These are phyloP conservation scores for Phanerochaete carnosa DNA, from an alignment of 768 basidiomycete genomes.

Conservation along the genomic window DNA sequence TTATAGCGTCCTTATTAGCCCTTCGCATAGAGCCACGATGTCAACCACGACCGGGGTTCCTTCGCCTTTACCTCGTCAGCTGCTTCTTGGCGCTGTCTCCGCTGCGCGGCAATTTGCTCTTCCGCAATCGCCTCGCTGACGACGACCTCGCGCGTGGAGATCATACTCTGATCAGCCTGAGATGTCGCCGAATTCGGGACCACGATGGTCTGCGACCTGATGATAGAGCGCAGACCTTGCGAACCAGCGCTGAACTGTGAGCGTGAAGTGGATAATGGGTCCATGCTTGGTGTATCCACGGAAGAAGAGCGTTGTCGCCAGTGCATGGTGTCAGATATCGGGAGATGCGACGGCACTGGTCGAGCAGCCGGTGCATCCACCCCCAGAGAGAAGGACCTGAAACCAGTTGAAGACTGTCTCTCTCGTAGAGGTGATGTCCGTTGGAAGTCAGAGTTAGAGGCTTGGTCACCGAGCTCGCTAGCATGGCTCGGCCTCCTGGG, in stretches of 20 bases:
- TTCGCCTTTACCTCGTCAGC: slow-evolving; percentile 44
- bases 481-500: slow-evolving; percentile 34
- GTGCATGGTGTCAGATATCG: slow-evolving; percentile 7
- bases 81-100: slow-evolving; percentile 53
- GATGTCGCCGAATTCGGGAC: slow-evolving; percentile 2
- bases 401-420: not conserved
- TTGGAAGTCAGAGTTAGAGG: not conserved
- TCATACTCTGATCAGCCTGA: slow-evolving; percentile 24
- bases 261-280: not conserved
- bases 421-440: not conserved
- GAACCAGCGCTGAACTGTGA: not conserved
- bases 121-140: slow-evolving; percentile 68
- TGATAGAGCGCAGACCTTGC: not conserved
- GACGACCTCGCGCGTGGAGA: slow-evolving; percentile 63
- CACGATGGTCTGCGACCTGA: not conserved
- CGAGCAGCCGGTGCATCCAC: not conserved
- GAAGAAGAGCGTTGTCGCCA: slow-evolving; percentile 21
- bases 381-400: slow-evolving; percentile 12
- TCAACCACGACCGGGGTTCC: slow-evolving; percentile 54
- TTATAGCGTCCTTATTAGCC: slow-evolving; percentile 4
- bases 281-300: slow-evolving; percentile 17
- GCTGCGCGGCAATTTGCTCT: slow-evolving; percentile 54
- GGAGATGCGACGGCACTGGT: slow-evolving; percentile 9
- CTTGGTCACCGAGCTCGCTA: slow-evolving; percentile 5
- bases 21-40: slow-evolving; percentile 64